Evolutionary conservation across 148 eudicot genomes (phyloP), one percentile per base, ranked within the genome.

Genomic region (Arctostaphylos glauca): DNA sequence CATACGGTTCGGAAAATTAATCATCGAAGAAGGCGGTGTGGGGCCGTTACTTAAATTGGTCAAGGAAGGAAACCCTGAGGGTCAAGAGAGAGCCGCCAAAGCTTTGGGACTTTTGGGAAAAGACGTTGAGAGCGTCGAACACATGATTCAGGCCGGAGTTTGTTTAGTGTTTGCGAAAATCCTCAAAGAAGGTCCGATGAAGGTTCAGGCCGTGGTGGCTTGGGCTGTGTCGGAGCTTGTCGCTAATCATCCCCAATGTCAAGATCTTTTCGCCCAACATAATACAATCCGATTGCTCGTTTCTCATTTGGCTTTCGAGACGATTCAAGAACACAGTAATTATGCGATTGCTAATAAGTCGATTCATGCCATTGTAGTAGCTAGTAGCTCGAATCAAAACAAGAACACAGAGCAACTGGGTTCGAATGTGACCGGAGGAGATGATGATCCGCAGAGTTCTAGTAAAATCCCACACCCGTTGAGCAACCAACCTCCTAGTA

Each of bases 141-240:
- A 16, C 13, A 80, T 80, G 44, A 23, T 80, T 10, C 25, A 14
- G 6, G 74, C 58, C 4, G 74, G 82, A 15, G 82, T 66, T 4
- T 80, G 82, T 31, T 66, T 6, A 6, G 82, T 66, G 23, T 66
- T 80, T 21, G 74, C 58, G 8, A 80, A 80, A 80, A 67, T 80
- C 13, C 82, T 80, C 56, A 80, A 80, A 49, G 82, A 80, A 16
- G 60, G 82, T 16, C 44, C 8, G 2, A 80, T 80, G 82, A 80
- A 80, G 19, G 82, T 80, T 66, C 82, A 80, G 74, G 74, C 82
- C 12, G 74, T 49, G 82, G 82, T 80, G 74, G 82, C 82, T 8
- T 80, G 82, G 82, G 82, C 82, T 0, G 74, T 80, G 46, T 48
- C 82, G 3, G 82, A 80, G 74, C 82, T 80, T 3, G 74, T 15